phyloP scores from a whole-genome alignment of 2,329 filamentous ascomycete species.

The Rhexocercosporidium sp. region DNA sequence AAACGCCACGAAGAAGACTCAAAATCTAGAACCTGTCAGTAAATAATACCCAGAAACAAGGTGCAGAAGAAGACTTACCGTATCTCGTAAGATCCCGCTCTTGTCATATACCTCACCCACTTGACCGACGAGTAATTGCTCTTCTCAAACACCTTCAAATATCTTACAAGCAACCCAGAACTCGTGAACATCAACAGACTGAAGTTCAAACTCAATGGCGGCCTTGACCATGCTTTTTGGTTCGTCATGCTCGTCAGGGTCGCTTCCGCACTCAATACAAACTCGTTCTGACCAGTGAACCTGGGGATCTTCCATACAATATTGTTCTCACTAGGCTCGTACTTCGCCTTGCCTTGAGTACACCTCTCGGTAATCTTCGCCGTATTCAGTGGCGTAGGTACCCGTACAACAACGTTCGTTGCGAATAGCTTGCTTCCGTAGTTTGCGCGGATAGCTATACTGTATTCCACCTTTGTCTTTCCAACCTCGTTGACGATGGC shows the following conservation, averaged over 20 bases:
- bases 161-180: conserved; percentile 87
- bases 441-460: conserved; percentile 95
- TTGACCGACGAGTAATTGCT: conserved; percentile 98
- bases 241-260: conserved; percentile 96
- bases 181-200: conserved; percentile 98
- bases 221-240: conserved; percentile 94
- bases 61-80: conserved; percentile 55
- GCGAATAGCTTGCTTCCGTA: conserved; percentile 96
- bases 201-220: conserved; percentile 90
- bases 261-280: conserved; percentile 91
- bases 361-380: conserved; percentile 92
- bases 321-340: conserved; percentile 96
- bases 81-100: conserved; percentile 97
- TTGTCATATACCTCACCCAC: conserved; percentile 99
- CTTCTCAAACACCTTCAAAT: conserved; percentile 99
- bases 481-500: conserved; percentile 98
- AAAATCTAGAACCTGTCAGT: conserved; percentile 29
- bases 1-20: conserved; percentile 22
- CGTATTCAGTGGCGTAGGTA: conserved; percentile 95
- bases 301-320: conserved; percentile 99
- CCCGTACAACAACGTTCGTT: conserved; percentile 92
- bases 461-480: conserved; percentile 98
- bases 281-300: conserved; percentile 98
- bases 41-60: background rate
- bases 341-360: conserved; percentile 96